Base-by-base conservation (phyloP, 257 asterid species). In the Solanum neorickii region DNA sequence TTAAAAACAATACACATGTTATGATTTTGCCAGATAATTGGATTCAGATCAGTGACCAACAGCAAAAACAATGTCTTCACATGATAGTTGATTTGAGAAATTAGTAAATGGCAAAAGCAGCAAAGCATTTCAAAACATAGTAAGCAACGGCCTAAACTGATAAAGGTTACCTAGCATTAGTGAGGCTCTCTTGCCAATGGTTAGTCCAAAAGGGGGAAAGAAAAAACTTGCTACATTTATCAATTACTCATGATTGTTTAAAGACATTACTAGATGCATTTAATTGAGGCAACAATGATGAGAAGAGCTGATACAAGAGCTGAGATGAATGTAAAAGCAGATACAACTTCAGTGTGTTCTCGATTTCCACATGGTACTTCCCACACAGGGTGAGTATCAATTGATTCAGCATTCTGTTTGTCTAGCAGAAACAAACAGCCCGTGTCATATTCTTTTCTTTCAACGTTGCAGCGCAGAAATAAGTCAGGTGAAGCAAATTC, bases 331-430 rank as follows among this genome's bases (percentile, higher is more conserved):
- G 98, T 97, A 88, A 93, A 89, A 59, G 89, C 86, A 31, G 95
- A 92, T 52, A 97, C 98, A 23, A 91, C 80, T 62, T 83, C 66
- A 13, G 95, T 91, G 84, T 95, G 98, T 83, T 91, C 93, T 90
- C 91, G 90, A 18, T 82, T 89, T 52, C 98, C 99, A 85, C 97
- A 92, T 8, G 99, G 98, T 83, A 95, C 93, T 80, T 95, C 95
- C 99, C 99, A 96, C 56, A 82, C 83, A 35, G 86, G 69, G 37
- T 41, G 87, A 60, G 20, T 66, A 86, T 86, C 87, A 74, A 87
- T 75, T 25, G 86, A 41, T 65, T 84, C 88, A 23, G 74, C 70
- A 76, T 74, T 47, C 33, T 78, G n/a, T 86, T 89, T 68, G 5
- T 62, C 82, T 33, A 91, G 90, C 84, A 89, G 41, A 83, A 86